These are phyloP conservation scores for Orbilia ellipsospora DNA, from an alignment of 2,329 filamentous ascomycete species.

Conservation along the genomic window DNA sequence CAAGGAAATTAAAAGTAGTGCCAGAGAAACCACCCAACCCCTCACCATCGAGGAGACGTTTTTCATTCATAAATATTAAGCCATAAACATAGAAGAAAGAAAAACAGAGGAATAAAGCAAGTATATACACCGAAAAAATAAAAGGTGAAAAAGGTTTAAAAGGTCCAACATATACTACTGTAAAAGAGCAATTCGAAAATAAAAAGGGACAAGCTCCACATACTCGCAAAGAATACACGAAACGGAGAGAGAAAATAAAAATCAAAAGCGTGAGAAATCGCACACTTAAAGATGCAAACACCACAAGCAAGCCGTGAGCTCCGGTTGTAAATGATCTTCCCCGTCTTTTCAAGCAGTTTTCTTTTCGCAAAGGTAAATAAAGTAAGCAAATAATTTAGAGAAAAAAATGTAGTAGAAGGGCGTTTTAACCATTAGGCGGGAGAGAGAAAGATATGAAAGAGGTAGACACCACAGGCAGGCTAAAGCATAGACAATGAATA, in stretches of 20 bases:
- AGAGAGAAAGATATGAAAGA: neutral
- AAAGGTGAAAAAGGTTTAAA: constrained; percentile 62
- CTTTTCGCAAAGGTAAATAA: neutral
- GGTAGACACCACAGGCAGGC: neutral
- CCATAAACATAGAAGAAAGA: constrained; percentile 12
- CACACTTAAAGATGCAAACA: constrained; percentile 45
- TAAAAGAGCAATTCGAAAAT: neutral
- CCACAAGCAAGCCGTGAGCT: constrained; percentile 31
- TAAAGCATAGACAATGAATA: constrained; percentile 55
- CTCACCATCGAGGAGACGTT: constrained; percentile 7
- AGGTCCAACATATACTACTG: constrained; percentile 36
- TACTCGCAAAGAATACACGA: constrained; percentile 59
- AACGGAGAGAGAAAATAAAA: constrained; percentile 56
- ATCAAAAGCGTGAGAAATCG: constrained; percentile 31
- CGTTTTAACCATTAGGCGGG: neutral
- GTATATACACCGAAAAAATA: constrained; percentile 15
- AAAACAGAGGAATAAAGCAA: constrained; percentile 1
- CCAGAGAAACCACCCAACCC: constrained; percentile 15
- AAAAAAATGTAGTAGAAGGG: neutral
- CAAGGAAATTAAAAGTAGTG: neutral
- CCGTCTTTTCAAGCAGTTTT: constrained; percentile 25
- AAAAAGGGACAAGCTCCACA: neutral
- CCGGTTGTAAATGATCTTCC: constrained; percentile 48
- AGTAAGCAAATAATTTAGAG: neutral
- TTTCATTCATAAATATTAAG: constrained; percentile 20